A percentile compares a stretch with the other conserved stretches of the same genome.
These are phyloP conservation scores for Xylariaceae sp. DNA, from an alignment of 2,329 filamentous ascomycete species.

Conservation along the genomic window DNA sequence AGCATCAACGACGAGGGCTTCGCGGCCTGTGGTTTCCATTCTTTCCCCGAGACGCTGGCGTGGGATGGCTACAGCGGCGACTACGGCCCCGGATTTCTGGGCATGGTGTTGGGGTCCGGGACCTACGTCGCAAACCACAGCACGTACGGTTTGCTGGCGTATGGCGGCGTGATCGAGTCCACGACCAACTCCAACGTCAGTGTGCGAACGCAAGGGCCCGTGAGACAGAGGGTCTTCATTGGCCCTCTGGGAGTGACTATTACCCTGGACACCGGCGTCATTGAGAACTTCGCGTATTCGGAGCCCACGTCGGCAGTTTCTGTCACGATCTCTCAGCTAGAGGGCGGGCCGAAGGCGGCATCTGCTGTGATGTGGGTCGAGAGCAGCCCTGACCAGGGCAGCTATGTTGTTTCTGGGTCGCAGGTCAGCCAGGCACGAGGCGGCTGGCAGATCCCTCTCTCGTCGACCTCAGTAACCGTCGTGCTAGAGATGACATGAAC, in stretches of 20 bases:
- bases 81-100: conserved; percentile 48
- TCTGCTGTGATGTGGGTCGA: conserved; percentile 30
- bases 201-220: conserved; percentile 37
- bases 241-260: conserved; percentile 35
- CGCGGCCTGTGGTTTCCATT: conserved; percentile 48
- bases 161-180: conserved; percentile 35
- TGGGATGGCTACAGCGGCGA: conserved; percentile 53
- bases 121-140: conserved; percentile 41
- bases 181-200: conserved; percentile 16
- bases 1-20: conserved; percentile 50
- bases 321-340: conserved; percentile 24
- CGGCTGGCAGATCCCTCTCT: conserved; percentile 23
- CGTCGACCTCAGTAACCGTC: too few relatives aligned
- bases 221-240: conserved; percentile 40
- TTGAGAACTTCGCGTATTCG: conserved; percentile 30
- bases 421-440: conserved; percentile 13
- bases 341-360: conserved; percentile 18
- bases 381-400: conserved; percentile 16
- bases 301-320: conserved; percentile 15
- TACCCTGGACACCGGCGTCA: conserved; percentile 34
- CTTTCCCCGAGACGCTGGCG: conserved; percentile 44
- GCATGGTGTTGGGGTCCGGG: conserved; percentile 39
- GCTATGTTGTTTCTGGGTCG: conserved; percentile 18
- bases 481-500: too few relatives aligned
- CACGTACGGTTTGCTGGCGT: conserved; percentile 38